Conservation (phyloP, 768 basidiomycete species). For the Sistotremastrum suecicum region DNA sequence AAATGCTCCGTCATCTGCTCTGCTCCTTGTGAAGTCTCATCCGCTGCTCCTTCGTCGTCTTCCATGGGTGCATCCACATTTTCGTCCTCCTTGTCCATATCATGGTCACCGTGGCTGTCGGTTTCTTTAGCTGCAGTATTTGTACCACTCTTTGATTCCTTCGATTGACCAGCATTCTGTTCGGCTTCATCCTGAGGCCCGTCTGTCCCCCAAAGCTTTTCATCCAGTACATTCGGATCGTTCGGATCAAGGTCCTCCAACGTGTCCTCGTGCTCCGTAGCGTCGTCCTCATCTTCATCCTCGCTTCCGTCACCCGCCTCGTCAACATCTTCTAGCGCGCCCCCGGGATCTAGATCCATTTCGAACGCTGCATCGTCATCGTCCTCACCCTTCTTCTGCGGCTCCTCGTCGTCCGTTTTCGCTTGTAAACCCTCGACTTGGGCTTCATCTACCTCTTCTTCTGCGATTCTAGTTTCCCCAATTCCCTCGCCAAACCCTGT, state of each 20-base stretch:
- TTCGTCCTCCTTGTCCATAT: slow-evolving; percentile 14
- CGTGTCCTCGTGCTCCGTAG: slow-evolving; percentile 67
- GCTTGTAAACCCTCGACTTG: slow-evolving; percentile 89
- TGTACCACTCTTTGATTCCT: slow-evolving; percentile 11
- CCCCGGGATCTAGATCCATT: slow-evolving; percentile 84
- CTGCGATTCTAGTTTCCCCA: slow-evolving; percentile 78
- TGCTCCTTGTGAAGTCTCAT: slow-evolving; percentile 40
- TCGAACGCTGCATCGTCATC: slow-evolving; percentile 73
- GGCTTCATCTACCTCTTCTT: slow-evolving; percentile 91
- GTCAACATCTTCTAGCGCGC: slow-evolving; percentile 66
- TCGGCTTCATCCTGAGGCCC: slow-evolving; percentile 27
- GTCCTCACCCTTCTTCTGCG: slow-evolving; percentile 23
- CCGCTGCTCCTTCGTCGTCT: slow-evolving; percentile 26
- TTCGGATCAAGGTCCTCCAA: slow-evolving; percentile 68
- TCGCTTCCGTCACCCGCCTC: slow-evolving; percentile 31
- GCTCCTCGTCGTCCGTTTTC: slow-evolving; percentile 31
- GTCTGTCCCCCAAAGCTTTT: slow-evolving; percentile 84
- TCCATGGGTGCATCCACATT: slow-evolving; percentile 15
- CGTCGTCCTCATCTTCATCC: slow-evolving; percentile 36
- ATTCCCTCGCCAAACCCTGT: slow-evolving; percentile 81
- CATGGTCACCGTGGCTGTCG: slow-evolving; percentile 13
- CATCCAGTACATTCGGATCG: slow-evolving; percentile 79
- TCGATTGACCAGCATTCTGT: slow-evolving; percentile 13
- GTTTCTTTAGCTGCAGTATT: slow-evolving; percentile 11
- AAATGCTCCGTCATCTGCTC: slow-evolving; percentile 59